A percentile compares a stretch with the other conserved stretches of the same genome.
Conservation (phyloP, 805 yeast species). For the Candida ficus region DNA sequence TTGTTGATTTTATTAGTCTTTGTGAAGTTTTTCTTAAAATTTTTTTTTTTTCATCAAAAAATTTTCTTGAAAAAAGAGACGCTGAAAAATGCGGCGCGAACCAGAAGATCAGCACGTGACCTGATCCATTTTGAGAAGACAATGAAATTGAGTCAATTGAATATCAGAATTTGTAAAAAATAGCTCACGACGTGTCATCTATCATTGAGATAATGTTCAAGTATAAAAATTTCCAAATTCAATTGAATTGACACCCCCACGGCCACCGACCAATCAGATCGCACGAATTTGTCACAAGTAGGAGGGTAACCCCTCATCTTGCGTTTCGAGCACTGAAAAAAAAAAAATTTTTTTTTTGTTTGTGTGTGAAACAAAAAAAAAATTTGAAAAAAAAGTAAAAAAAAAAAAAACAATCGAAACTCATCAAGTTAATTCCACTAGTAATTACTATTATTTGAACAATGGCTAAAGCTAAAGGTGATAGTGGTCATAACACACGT, state of each 20-base stretch:
- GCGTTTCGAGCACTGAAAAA: not conserved
- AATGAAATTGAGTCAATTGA: not conserved
- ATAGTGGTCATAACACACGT: conserved; percentile 44
- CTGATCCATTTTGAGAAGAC: not conserved
- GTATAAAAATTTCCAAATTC: too few relatives aligned
- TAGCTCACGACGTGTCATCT: too few relatives aligned
- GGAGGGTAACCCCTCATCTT: not conserved
- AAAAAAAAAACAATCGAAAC: not conserved
- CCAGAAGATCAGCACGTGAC: not conserved
- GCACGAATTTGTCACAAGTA: not conserved
- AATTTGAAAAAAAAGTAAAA: not conserved
- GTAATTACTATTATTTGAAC: too few relatives aligned
- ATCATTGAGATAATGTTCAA: too few relatives aligned
- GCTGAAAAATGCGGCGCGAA: not conserved
- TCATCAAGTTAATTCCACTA: too few relatives aligned
- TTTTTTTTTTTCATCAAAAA: conserved; percentile 1
- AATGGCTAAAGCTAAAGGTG: conserved; percentile 5
- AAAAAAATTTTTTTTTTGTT: not conserved
- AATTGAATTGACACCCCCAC: too few relatives aligned
- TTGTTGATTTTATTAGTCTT: not conserved
- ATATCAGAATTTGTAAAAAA: too few relatives aligned
- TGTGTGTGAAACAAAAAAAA: not conserved
- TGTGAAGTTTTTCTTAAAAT: not conserved
- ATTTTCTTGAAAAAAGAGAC: not conserved
- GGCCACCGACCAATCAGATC: conserved; percentile 3